A percentile compares a stretch with the other conserved stretches of the same genome.
Conservation (phyloP, 108 stramenopile species). For the Schizochytrium sp. region DNA sequence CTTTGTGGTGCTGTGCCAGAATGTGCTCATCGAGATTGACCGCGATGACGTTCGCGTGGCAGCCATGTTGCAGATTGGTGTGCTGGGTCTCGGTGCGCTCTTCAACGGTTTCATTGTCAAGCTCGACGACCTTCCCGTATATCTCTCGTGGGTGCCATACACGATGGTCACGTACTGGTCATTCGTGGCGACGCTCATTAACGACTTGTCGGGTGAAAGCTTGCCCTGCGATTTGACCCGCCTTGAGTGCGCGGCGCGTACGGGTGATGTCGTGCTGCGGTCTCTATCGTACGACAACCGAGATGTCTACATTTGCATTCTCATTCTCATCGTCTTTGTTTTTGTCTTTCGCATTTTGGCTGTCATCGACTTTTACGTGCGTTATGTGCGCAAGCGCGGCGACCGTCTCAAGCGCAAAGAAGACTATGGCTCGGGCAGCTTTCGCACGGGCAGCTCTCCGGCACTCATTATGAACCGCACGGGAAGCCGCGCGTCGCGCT, state of each 20-base stretch:
- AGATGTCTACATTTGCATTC: not conserved
- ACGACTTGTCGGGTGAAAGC: not conserved
- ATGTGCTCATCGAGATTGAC: not conserved
- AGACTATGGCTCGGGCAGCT: not conserved
- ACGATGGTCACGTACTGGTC: not conserved
- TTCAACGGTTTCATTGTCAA: slow-evolving; percentile 7
- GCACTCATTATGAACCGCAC: too few species aligned
- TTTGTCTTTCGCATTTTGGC: not conserved
- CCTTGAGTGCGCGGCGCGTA: not conserved
- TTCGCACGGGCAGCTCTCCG: too few species aligned
- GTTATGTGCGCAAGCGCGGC: not conserved
- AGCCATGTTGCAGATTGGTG: not conserved
- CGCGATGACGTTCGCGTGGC: not conserved
- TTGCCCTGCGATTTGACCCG: not conserved
- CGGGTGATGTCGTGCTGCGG: not conserved
- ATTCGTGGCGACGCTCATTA: not conserved
- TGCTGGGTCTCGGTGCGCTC: not conserved
- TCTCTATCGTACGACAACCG: not conserved
- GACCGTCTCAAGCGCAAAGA: not conserved
- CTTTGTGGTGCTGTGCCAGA: not conserved
- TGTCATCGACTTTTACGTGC: not conserved
- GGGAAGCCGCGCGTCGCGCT: too few species aligned
- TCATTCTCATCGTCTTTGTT: not conserved
- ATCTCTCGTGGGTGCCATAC: not conserved
- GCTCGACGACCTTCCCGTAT: not conserved